These are phyloP conservation scores for Rhizoclosmatium globosum DNA, from an alignment of 192 early-diverging fungal genomes.

Conservation along the genomic window DNA sequence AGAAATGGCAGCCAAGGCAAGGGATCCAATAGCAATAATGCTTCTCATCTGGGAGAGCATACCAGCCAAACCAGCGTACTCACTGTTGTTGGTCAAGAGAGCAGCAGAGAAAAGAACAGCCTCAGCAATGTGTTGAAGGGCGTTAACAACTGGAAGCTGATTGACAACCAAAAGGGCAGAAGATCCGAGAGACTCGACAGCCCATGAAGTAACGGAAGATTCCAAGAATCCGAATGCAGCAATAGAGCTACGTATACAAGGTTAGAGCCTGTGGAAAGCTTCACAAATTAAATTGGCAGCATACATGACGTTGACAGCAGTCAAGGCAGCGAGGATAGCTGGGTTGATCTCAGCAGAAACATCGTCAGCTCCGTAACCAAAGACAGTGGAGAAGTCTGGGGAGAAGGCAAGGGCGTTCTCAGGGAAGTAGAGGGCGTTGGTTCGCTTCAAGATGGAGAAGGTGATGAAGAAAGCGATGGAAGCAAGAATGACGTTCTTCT, in stretches of 20 bases:
- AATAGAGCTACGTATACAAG: neutral
- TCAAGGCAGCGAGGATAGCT: neutral
- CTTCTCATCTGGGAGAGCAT: neutral
- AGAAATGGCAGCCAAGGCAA: neutral
- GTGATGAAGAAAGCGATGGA: conserved; percentile 3
- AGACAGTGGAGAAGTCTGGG: neutral
- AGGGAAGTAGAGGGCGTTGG: conserved; percentile 15
- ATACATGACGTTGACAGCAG: neutral
- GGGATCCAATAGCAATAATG: neutral
- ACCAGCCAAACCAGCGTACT: neutral
- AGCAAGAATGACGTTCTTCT: conserved; percentile 25
- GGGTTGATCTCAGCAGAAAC: neutral
- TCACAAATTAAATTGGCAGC: neutral
- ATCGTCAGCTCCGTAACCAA: neutral
- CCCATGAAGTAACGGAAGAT: neutral
- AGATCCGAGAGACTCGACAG: neutral
- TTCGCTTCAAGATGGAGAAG: conserved; percentile 1
- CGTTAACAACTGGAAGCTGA: neutral
- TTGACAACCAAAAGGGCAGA: neutral
- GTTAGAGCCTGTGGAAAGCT: neutral
- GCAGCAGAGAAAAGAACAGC: neutral
- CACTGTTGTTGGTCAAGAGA: neutral
- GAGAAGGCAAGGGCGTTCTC: neutral
- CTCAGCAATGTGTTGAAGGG: neutral
- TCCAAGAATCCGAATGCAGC: neutral